Conservation (phyloP, 2,329 filamentous ascomycete species). For the Sporothrix phasma region DNA sequence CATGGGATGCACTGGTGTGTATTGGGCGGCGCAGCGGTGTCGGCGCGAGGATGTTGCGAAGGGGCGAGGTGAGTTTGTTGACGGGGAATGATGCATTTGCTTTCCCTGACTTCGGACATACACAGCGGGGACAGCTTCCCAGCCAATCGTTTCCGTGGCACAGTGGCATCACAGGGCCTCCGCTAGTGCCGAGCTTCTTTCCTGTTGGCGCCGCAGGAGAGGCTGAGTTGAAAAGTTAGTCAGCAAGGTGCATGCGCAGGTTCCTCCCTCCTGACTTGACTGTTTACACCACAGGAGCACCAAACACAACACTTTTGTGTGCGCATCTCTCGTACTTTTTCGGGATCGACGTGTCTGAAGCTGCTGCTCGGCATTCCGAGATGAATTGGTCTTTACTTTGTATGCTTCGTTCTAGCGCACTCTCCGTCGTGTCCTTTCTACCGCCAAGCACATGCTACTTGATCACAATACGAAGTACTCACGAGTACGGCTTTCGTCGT, state of each 20-base stretch:
- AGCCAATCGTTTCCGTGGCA: constrained; percentile 2
- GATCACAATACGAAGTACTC: not conserved
- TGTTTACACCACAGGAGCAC: no score
- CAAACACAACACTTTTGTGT: not conserved
- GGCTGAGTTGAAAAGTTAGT: constrained; percentile 2
- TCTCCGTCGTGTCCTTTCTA: not conserved
- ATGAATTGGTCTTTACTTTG: not conserved
- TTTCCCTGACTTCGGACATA: not conserved
- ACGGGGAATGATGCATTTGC: not conserved
- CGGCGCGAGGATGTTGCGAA: not conserved
- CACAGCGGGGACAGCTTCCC: not conserved
- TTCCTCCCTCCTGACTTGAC: not conserved
- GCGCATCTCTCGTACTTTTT: not conserved
- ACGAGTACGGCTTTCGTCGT: no score
- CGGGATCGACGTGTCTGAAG: not conserved
- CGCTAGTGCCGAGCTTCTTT: not conserved
- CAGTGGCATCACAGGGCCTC: not conserved
- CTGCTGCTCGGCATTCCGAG: not conserved
- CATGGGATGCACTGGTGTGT: not conserved
- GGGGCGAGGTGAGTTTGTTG: not conserved
- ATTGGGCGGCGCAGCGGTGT: not conserved
- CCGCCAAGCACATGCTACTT: not conserved
- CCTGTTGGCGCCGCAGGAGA: not conserved
- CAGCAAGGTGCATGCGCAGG: not conserved
- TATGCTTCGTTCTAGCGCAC: not conserved